Evolutionary conservation across 2,329 filamentous ascomycete genomes (phyloP), one percentile per base, ranked within the genome.

Genomic region (Leptographium flavum): DNA sequence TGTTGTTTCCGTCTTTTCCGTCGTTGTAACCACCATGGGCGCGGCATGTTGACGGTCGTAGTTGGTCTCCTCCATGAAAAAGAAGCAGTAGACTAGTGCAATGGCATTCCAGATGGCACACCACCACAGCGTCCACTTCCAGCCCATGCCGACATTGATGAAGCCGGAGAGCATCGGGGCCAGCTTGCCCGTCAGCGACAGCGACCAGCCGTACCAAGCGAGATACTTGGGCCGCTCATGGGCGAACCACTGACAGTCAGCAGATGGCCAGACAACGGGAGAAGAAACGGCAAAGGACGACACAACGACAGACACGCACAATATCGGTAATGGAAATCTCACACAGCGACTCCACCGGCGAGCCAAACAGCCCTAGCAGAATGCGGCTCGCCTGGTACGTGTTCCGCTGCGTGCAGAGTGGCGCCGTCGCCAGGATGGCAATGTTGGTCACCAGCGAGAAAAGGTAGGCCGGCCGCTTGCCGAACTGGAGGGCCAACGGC

Each of bases 1-100:
- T n/a, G n/a, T n/a, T 31, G 23, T 25, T 25, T n/a, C n/a, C 17
- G 3, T 21, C 39, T n/a, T 17, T 17, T 9, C 13, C 28, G 11
- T 38, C 31, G 9, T 32, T 19, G 27, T 27, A n/a, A 19, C n/a
- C 23, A 31, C 30, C 10, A 15, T 17, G 9, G 22, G 15, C 7
- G 14, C 30, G 3, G 30, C 30, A 21, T 43, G 47, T 27, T 43
- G 39, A 27, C 49, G 50, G 33, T 64, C 55, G 50, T 73, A 75
- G 25, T 64, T 63, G 3, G 70, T 71, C 55, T 76, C 73, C 51
- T 75, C 71, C 43, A 74, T 70, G 43, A 74, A 62, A 41, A 76
- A 60, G 56, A 75, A 73, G 17, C 56, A 56, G 40, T 54, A 54
- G 3, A 62, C 42, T n/a, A 60, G 53, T 5, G 51, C 54, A 8